phyloP scores from a whole-genome alignment of 2,329 filamentous ascomycete species.

The Microsporum audouinii region DNA sequence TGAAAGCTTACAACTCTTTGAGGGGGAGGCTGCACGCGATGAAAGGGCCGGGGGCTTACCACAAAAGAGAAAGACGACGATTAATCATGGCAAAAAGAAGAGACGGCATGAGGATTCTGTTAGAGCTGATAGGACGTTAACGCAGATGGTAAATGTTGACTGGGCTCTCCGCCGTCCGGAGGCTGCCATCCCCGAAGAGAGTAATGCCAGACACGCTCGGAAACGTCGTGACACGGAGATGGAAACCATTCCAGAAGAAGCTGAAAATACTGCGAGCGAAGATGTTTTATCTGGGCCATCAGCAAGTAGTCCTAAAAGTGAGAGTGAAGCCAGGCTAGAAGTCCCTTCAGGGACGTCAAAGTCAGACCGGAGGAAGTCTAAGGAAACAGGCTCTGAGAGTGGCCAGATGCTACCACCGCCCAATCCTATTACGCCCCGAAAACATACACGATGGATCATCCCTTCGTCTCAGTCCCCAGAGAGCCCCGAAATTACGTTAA shows the following conservation, averaged over 20 bases:
- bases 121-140: slow-evolving; percentile 7
- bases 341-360: background rate
- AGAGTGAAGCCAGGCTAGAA: background rate
- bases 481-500: slow-evolving; percentile 26
- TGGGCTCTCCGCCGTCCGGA: background rate
- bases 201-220: background rate
- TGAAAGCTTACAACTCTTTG: slow-evolving; percentile 25
- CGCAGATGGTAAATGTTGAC: slow-evolving; percentile 7
- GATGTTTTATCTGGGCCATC: background rate
- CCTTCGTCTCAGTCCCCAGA: slow-evolving; percentile 36
- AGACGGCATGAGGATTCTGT: background rate
- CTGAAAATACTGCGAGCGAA: background rate
- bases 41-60: slow-evolving; percentile 9
- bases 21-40: slow-evolving; percentile 15
- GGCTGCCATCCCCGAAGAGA: background rate
- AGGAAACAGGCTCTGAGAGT: background rate
- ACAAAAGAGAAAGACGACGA: background rate
- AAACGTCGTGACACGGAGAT: slow-evolving; percentile 3
- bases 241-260: slow-evolving; percentile 8
- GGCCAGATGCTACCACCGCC: background rate
- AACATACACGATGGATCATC: slow-evolving; percentile 24
- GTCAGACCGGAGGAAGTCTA: background rate
- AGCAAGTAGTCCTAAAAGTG: too few relatives aligned
- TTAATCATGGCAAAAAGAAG: background rate
- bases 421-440: slow-evolving; percentile 24